Evolutionary conservation across 345 rosid species (phyloP).

Genomic region (Boechera divaricarpa): DNA sequence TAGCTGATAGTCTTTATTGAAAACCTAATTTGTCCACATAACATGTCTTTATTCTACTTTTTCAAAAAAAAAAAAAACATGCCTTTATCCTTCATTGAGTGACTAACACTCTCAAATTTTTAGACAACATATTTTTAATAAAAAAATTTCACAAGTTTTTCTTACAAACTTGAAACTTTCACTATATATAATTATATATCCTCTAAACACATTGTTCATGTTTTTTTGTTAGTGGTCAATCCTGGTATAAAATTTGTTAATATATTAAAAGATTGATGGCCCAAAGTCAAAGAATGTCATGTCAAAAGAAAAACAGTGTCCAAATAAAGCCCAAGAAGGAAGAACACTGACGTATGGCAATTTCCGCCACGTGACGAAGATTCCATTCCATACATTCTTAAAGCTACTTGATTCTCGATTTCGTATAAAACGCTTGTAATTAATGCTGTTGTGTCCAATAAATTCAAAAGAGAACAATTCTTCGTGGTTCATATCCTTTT

Average conservation of each 20-base stretch:
- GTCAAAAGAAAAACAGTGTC: not conserved
- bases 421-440: not conserved
- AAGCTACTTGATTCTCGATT: constrained; percentile 35
- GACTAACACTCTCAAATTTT: no score
- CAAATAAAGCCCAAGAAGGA: constrained; percentile 12
- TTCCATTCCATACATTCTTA: constrained; percentile 30
- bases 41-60: no score
- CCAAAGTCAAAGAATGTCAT: not conserved
- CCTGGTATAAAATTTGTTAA: no score
- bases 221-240: no score
- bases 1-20: not conserved
- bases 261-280: not conserved
- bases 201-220: no score
- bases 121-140: no score
- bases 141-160: no score
- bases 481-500: constrained; percentile 18
- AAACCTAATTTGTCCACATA: no score
- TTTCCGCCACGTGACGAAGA: constrained; percentile 27
- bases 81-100: no score
- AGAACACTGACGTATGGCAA: constrained; percentile 22
- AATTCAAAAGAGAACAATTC: not conserved
- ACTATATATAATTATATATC: no score
- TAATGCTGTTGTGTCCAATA: constrained; percentile 25
- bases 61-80: no score
- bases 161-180: no score